Base-by-base conservation (phyloP, 139 green algal species). In the Chlamydomonas schloesseri region DNA sequence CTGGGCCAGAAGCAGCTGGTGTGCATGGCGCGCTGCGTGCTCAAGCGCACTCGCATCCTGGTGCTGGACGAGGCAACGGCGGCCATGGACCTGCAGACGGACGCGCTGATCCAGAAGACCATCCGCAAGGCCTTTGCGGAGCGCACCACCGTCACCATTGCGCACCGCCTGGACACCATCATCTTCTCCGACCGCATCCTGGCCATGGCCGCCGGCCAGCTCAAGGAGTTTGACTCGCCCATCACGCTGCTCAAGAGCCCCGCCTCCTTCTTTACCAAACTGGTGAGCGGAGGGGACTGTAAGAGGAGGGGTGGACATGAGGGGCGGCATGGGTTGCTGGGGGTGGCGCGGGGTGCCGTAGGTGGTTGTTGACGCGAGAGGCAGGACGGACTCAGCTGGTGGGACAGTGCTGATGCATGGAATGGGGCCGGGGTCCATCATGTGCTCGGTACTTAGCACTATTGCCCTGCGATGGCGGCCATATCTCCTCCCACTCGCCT, bases 1-100 rank as follows among this genome's bases (percentile, higher is more conserved):
- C 83, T 95, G 47, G 97, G 97, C 0, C 96, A 99, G 93, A 94
- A 96, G 88, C 97, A 99, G 93, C 95, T 99, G 73, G 89, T 99
- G 86, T 98, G 97, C 93, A 94, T 97, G 90, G 93, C 90, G 17
- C 92, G 92, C 67, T 93, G 90, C 58, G 90, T 94, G 83, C 75
- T 94, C 24, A 93, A 93, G 88, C 53, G 53, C 4, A 93, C 80
- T 0, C 89, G 90, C 64, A 89, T 98, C 15, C 84, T 97, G 67
- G 91, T 97, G 88, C 88, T 97, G 89, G 95, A 98, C 81, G 95
- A 96, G 87, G 94, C 94, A 46, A 97, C 94, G 8, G 91, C 93
- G 15, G 88, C 89, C 23, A 94, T 96, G 71, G 94, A 97, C 83
- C 77, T 93, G 74, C 81, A 93, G 83, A 93, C 91, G 18, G 91